Base-by-base conservation (phyloP, 2,329 filamentous ascomycete species). In the Aspergillus melleus region DNA sequence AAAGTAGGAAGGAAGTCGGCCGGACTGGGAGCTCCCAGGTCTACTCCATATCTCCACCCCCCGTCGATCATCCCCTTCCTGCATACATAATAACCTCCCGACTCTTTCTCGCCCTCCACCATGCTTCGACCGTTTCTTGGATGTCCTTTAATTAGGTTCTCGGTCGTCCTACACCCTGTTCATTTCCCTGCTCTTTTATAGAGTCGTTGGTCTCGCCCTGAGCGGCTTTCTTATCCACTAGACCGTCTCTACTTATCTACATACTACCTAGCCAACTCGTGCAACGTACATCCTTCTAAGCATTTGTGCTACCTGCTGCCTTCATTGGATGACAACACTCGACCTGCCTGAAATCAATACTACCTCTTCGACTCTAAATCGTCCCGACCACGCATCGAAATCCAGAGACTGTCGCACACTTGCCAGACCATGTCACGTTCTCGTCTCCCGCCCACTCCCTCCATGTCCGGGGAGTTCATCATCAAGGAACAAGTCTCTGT, bases 381-480 rank as follows among this genome's bases (percentile, higher is more conserved):
- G 16, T n/a, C 36, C 36, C 6, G 14, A 51, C 19, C 16, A 22
- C 30, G 42, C 55, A 52, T 42, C 55, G 42, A 50, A 22, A 26
- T 19, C 39, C 9, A 20, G 49, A 24, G 36, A 19, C 39, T 49
- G 36, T 51, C 16, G 16, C 30, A 20, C 42, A 16, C 39, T 49
- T 47, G 32, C n/a, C 30, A 22, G 9, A 65, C 9, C 55, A 76
- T 76, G 74, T 73, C 73, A 61, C 71, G 67, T 44, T 67, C 71
- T 49, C 68, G 68, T 61, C 68, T 74, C n/a, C 74, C 72, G 51
- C 73, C 72, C 39, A 76, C 74, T 5, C 75, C 75, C 46, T 66
- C 74, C 56, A 76, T 76, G 71, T 77, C 75, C 16, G 75, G 74
- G 24, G 74, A 73, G 58, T 66, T 77, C 49, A 72, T 67, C 50